A percentile compares a stretch with the other conserved stretches of the same genome.
Conservation (phyloP, 2,329 filamentous ascomycete genomes). For the Parascedosporium putredinis region DNA sequence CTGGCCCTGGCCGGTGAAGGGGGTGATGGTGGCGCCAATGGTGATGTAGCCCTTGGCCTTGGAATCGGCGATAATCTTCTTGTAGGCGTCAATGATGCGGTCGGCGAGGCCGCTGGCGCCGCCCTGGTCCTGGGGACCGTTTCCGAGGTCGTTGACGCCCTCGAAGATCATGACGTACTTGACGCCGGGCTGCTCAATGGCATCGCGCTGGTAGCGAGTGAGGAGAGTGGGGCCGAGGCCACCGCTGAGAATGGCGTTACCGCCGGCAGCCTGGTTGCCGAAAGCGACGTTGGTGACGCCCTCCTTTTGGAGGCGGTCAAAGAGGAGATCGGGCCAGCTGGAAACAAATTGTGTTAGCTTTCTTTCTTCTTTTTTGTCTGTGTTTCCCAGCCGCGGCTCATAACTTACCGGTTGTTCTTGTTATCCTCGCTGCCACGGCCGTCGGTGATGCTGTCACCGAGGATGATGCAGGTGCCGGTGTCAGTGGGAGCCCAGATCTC, state of each 20-base stretch:
- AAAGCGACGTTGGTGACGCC: constrained; percentile 40
- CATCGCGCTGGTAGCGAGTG: constrained; percentile 52
- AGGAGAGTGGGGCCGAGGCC: constrained; percentile 53
- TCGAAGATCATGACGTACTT: constrained; percentile 56
- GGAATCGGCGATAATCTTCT: constrained; percentile 44
- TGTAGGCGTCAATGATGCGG: constrained; percentile 44
- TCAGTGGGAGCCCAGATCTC: constrained; percentile 41
- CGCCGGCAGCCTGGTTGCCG: constrained; percentile 57
- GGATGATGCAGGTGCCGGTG: constrained; percentile 36
- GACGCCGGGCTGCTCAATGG: constrained; percentile 45
- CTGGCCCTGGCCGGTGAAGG: constrained; percentile 42
- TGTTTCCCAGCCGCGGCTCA: neutral
- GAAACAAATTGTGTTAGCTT: neutral
- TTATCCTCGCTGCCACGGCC: constrained; percentile 53
- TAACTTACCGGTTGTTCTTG: constrained; percentile 43
- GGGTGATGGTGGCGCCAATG: constrained; percentile 57
- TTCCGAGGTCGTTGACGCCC: constrained; percentile 60
- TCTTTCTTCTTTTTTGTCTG: neutral
- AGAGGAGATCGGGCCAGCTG: constrained; percentile 47
- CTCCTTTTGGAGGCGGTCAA: constrained; percentile 37
- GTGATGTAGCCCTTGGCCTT: constrained; percentile 43
- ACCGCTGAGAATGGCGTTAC: constrained; percentile 53
- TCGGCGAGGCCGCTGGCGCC: constrained; percentile 40
- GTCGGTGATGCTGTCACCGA: constrained; percentile 60
- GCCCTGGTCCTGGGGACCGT: constrained; percentile 28